These are phyloP conservation scores for Naganishia sp. DNA, from an alignment of 1,284 basidiomycete species.

Conservation along the genomic window DNA sequence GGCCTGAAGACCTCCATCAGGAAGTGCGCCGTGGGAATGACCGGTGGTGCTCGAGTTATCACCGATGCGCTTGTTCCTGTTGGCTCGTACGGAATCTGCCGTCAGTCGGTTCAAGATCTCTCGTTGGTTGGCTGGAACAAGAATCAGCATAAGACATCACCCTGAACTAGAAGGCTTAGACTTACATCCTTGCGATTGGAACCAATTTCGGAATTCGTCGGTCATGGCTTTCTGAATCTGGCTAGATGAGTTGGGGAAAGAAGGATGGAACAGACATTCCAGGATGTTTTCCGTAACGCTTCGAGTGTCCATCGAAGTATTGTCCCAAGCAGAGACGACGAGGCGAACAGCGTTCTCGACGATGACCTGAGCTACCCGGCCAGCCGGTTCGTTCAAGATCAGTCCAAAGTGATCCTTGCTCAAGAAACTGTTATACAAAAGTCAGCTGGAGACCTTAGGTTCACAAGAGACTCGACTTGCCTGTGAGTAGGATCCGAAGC, in stretches of 20 bases:
- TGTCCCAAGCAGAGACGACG: conserved; percentile 82
- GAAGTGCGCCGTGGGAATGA: conserved; percentile 50
- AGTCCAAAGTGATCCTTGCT: conserved; percentile 68
- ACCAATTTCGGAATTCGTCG: conserved; percentile 22
- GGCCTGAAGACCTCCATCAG: conserved; percentile 51
- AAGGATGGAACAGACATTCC: conserved; percentile 82
- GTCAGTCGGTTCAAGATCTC: conserved; percentile 64
- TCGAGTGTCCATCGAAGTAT: conserved; percentile 63
- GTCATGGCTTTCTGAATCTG: conserved; percentile 26
- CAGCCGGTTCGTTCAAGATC: conserved; percentile 80
- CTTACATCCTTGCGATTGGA: conserved; percentile 24
- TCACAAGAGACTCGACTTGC: conserved; percentile 52
- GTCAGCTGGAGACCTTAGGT: not conserved
- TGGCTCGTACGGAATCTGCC: conserved; percentile 68
- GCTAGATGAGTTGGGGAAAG: conserved; percentile 63
- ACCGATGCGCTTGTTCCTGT: conserved; percentile 67
- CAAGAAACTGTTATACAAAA: conserved; percentile 42
- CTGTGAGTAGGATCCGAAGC: conserved; percentile 84
- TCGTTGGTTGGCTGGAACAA: conserved; percentile 53
- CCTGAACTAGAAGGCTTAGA: not conserved
- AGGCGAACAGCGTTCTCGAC: conserved; percentile 58
- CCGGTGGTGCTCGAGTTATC: conserved; percentile 44
- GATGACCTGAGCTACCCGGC: conserved; percentile 69
- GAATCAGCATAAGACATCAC: not conserved
- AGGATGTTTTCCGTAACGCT: conserved; percentile 68